A percentile compares a stretch with the other conserved stretches of the same genome.
Conservation (phyloP, 805 yeast genomes). For the Yarrowia phangngaensis region DNA sequence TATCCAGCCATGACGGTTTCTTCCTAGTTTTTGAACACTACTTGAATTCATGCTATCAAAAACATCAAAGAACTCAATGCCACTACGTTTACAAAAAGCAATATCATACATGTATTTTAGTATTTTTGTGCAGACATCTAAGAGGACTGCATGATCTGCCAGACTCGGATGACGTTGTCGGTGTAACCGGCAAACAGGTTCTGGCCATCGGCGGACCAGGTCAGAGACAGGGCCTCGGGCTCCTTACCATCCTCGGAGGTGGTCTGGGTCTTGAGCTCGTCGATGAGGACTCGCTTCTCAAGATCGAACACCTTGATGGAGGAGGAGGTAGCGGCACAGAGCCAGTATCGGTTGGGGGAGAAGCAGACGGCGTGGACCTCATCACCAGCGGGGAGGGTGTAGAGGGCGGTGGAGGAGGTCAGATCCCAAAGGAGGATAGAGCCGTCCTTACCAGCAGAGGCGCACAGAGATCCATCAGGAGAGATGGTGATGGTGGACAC, state of each 20-base stretch:
- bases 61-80: slow-evolving; percentile 1
- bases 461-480: slow-evolving; percentile 99
- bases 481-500: slow-evolving; percentile 94
- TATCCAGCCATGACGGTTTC: no score
- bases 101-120: slow-evolving; percentile 26
- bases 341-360: slow-evolving; percentile 99
- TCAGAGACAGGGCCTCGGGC: slow-evolving; percentile 96
- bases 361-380: slow-evolving; percentile 97
- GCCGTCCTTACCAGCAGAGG: slow-evolving; percentile 99
- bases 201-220: slow-evolving; percentile 99
- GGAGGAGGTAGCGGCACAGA: slow-evolving; percentile 97
- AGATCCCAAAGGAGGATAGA: slow-evolving; percentile 97
- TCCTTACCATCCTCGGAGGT: slow-evolving; percentile 82
- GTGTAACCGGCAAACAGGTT: slow-evolving; percentile 99
- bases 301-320: slow-evolving; percentile 98
- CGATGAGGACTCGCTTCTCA: slow-evolving; percentile 89
- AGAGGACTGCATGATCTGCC: slow-evolving; percentile 89
- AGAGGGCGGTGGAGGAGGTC: slow-evolving; percentile 75
- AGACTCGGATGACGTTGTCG: slow-evolving; percentile 98
- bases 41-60: slow-evolving; percentile 1
- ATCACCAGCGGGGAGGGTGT: slow-evolving; percentile 92
- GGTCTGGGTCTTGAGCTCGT: slow-evolving; percentile 97
- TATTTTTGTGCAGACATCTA: slow-evolving; percentile 28
- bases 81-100: neutral
- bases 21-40: no score